phyloP scores from a whole-genome alignment of 2,329 filamentous ascomycete genomes.

The Blastomyces percursus region DNA sequence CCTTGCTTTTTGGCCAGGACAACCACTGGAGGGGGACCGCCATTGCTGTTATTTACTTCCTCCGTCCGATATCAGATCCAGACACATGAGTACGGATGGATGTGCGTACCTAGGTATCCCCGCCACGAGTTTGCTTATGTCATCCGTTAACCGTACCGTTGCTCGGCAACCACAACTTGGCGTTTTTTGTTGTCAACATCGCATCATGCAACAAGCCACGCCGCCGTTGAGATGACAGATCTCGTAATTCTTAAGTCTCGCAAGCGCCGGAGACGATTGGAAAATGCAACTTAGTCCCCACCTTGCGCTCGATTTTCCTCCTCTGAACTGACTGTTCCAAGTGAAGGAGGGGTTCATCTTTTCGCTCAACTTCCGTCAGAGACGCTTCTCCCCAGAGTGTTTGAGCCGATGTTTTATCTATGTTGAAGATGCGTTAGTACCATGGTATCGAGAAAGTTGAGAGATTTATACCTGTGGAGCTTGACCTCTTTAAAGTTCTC shows the following conservation, averaged over 20 bases:
- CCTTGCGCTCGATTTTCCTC: neutral
- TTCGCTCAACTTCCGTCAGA: neutral
- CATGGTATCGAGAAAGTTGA: neutral
- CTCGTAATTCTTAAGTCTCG: neutral
- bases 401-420: neutral
- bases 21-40: no score
- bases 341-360: neutral
- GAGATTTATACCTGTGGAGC: neutral
- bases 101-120: no score
- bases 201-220: neutral
- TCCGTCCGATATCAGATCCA: no score
- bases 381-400: neutral
- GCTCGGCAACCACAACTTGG: neutral
- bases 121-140: neutral
- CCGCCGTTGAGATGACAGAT: neutral
- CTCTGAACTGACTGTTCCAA: neutral
- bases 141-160: neutral
- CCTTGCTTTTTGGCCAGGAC: no score
- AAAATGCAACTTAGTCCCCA: neutral
- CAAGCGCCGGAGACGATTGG: neutral
- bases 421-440: neutral
- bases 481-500: neutral
- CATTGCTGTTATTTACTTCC: no score
- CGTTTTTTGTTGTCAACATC: neutral
- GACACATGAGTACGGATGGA: no score